Evolutionary conservation across 169 alveolate genomes (phyloP).

Genomic region (Eimeria praecox): DNA sequence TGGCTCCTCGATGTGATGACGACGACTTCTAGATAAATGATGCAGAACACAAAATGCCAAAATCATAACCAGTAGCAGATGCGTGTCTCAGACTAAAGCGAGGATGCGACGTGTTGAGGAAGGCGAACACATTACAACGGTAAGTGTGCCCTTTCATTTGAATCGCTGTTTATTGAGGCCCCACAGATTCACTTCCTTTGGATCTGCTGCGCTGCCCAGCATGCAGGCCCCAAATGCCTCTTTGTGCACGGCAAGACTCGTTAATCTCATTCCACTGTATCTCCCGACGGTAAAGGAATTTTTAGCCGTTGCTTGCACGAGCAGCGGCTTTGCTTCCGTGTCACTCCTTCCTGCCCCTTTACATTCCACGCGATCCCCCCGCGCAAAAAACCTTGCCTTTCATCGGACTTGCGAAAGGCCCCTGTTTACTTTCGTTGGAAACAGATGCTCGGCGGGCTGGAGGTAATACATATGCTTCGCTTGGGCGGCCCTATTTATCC

Average conservation of each 20-base stretch:
- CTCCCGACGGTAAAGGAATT: background rate
- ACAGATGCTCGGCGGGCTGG: slow-evolving; percentile 1
- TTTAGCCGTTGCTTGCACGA: background rate
- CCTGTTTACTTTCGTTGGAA: slow-evolving; percentile 15
- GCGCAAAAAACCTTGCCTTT: background rate
- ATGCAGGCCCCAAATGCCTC: background rate
- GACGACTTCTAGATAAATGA: background rate
- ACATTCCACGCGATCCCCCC: slow-evolving; percentile 27
- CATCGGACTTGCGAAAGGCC: slow-evolving; percentile 35
- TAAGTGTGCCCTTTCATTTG: background rate
- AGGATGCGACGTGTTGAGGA: background rate
- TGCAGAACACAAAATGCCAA: background rate
- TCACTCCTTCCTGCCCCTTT: background rate
- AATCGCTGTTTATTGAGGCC: slow-evolving; percentile 19
- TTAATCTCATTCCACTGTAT: background rate
- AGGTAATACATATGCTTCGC: slow-evolving; percentile 12
- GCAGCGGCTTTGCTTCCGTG: slow-evolving; percentile 23
- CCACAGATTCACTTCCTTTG: background rate
- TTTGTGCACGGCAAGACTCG: background rate
- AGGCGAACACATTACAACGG: slow-evolving; percentile 4
- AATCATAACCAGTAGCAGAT: background rate
- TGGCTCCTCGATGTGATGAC: background rate
- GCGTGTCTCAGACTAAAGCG: background rate
- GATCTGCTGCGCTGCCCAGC: background rate
- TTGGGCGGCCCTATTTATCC: slow-evolving; percentile 1